These are phyloP conservation scores for Sindora glabra DNA, from an alignment of 306 rosid species.

Conservation along the genomic window DNA sequence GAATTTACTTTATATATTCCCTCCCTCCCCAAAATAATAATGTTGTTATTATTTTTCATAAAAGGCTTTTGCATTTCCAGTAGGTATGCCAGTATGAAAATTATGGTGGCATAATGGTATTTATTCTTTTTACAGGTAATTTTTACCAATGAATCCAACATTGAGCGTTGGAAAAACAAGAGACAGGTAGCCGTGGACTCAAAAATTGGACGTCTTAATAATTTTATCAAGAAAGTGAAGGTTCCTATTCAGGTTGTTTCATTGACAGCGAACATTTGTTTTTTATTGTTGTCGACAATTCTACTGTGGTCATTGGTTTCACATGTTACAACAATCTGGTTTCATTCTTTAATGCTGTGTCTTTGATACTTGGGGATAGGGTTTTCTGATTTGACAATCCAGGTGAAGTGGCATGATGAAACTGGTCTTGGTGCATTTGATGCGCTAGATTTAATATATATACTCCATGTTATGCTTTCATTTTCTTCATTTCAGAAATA, in stretches of 20 bases:
- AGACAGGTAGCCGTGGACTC: conserved; percentile 92
- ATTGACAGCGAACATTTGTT: not conserved
- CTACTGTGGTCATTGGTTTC: not conserved
- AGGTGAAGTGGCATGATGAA: no score
- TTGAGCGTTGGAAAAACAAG: conserved; percentile 88
- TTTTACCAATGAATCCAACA: conserved; percentile 92
- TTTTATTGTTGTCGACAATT: not conserved
- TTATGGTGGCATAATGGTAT: not conserved
- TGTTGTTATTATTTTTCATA: not conserved
- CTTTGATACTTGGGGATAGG: no score
- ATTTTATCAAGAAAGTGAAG: conserved; percentile 58
- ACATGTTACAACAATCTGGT: not conserved
- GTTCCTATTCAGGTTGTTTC: conserved; percentile 81
- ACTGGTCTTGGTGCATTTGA: not conserved
- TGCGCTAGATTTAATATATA: not conserved
- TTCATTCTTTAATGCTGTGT: not conserved
- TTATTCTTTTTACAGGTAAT: conserved; percentile 49
- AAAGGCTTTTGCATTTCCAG: not conserved
- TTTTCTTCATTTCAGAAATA: not conserved
- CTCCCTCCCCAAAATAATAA: not conserved
- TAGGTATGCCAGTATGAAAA: not conserved
- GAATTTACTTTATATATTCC: not conserved
- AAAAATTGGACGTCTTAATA: conserved; percentile 81
- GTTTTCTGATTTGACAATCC: no score
- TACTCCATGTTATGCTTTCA: not conserved